Percentiles rank a stretch among this genome's conserved stretches.
These are phyloP conservation scores for Persicaria tinctoria DNA, from an alignment of 148 eudicot genomes.

Conservation along the genomic window DNA sequence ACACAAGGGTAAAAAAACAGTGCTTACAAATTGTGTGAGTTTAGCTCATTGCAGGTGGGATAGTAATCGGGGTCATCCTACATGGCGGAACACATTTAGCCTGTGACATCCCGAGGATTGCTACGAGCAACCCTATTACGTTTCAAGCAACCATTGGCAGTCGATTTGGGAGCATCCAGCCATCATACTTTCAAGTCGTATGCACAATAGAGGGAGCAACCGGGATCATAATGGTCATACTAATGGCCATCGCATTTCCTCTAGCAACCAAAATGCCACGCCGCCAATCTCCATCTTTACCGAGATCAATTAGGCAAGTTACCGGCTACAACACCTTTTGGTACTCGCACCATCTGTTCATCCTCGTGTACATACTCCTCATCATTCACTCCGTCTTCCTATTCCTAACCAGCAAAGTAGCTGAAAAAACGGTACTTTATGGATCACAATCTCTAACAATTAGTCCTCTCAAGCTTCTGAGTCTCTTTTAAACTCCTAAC, in stretches of 20 bases:
- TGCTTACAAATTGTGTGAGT: not conserved
- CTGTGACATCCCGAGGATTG: conserved; percentile 41
- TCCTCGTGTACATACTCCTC: conserved; percentile 59
- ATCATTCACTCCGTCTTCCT: conserved; percentile 56
- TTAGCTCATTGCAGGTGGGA: conserved; percentile 33
- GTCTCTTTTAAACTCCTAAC: not conserved
- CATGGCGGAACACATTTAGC: conserved; percentile 35
- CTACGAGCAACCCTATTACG: conserved; percentile 14
- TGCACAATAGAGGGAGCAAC: conserved; percentile 39
- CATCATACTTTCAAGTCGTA: conserved; percentile 19
- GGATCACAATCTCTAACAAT: conserved; percentile 11
- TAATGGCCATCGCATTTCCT: conserved; percentile 61
- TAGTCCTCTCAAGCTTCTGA: not conserved
- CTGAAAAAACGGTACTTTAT: conserved; percentile 44
- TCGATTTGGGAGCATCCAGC: conserved; percentile 27
- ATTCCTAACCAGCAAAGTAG: conserved; percentile 27
- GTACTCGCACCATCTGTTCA: conserved; percentile 75
- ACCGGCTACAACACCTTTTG: conserved; percentile 83
- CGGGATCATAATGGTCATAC: conserved; percentile 59
- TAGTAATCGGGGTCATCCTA: conserved; percentile 32
- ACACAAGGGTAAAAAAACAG: not conserved
- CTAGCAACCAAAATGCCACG: conserved; percentile 70
- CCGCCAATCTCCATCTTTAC: conserved; percentile 46
- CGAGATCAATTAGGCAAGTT: conserved; percentile 60
- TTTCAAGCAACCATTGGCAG: conserved; percentile 27